Base-by-base conservation (phyloP, 2,329 filamentous ascomycete species). In the Xylaria hypoxylon region DNA sequence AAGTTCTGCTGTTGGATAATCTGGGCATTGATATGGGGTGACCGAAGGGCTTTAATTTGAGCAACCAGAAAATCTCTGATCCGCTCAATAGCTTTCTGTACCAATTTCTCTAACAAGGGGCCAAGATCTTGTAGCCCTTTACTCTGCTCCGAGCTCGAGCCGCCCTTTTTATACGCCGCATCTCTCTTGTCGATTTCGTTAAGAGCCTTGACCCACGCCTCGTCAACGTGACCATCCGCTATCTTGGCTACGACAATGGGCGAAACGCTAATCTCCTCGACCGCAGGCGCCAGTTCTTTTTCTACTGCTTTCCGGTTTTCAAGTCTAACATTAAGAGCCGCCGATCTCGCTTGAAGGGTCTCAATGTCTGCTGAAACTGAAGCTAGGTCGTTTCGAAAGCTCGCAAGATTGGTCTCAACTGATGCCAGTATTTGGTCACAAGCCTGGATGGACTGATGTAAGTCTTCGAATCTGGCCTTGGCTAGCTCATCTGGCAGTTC, bases 21-120 rank as follows among this genome's bases (percentile, higher is more conserved):
- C 77, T 99, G 96, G 2, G 95, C 94, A 78, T 99, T 98, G 78
- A 98, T 97, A 74, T 95, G 96, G 15, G 96, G 96, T 28, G 95
- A 97, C 63, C 96, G 89, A 59, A 99, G 83, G 4, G 94, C 93
- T 79, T 97, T 97, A 77, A 99, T 96, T 78, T 98, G 95, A 17
- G 92, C 88, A 13, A 99, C 96, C 42, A 99, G 85, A 75, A 97
- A 96, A 78, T 99, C 96, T 65, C 96, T 88, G 78, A 98, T 97
- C 63, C 96, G 89, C 79, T 97, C 94, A 31, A 97, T 85, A n/a
- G 94, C 95, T 89, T 96, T 97, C 61, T 91, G 87, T 22, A 90
- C 92, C 40, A 99, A 84, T 77, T 96, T 93, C 62, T 93, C 89
- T 57, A 99, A 81, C 47, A 99, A 83, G 0, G 96, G 96, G 47